phyloP scores from a whole-genome alignment of 345 rosid genomes.

The Eucalyptus lansdowneana region DNA sequence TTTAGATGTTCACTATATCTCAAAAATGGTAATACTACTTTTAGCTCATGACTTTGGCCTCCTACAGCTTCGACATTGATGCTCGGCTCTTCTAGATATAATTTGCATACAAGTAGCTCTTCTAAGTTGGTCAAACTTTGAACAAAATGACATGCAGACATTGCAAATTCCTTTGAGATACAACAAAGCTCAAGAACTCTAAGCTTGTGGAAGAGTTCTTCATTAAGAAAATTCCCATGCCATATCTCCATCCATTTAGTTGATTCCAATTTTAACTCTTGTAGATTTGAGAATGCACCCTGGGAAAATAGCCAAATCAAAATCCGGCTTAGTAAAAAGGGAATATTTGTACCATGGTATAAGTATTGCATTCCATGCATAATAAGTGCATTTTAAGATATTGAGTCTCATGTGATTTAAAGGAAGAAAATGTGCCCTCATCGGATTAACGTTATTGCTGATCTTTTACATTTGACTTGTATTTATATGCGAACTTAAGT shows the following conservation, averaged over 20 bases:
- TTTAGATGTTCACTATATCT: neutral
- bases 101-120: fast-evolving
- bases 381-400: neutral
- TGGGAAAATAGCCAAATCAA: neutral
- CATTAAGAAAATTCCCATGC: neutral
- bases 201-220: neutral
- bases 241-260: neutral
- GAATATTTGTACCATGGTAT: neutral
- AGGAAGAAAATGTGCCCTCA: neutral
- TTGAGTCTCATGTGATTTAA: neutral
- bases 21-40: fast-evolving
- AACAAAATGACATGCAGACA: fast-evolving
- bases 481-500: neutral
- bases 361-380: too few relatives aligned
- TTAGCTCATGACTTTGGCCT: neutral
- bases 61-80: neutral
- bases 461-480: neutral
- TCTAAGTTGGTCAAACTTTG: neutral
- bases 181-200: neutral
- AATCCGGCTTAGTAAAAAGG: neutral
- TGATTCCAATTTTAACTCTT: neutral
- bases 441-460: neutral
- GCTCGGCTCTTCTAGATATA: neutral
- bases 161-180: neutral
- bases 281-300: neutral